Conservation (phyloP, 345 rosid species). For the Eucalyptus sp. region DNA sequence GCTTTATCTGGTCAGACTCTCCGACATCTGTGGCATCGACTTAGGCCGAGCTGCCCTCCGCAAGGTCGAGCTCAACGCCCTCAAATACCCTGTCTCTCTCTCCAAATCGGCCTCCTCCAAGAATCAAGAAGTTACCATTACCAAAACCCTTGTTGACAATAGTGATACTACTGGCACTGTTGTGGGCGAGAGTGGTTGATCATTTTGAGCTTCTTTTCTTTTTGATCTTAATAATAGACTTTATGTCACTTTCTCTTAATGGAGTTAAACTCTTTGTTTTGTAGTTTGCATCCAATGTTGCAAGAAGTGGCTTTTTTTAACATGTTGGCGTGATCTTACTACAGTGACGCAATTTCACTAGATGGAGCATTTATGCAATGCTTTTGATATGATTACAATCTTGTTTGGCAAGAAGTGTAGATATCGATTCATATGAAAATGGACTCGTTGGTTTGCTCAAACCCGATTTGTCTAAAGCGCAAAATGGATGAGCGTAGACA, state of each 20-base stretch:
- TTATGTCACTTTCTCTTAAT: not conserved
- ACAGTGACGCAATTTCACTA: not conserved
- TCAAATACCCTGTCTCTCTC: slow-evolving; percentile 54
- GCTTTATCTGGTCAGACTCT: slow-evolving; percentile 81
- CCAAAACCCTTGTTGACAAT: not conserved
- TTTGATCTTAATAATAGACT: not conserved
- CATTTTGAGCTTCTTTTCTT: not conserved
- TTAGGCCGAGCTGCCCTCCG: slow-evolving; percentile 76
- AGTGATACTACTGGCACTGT: not conserved
- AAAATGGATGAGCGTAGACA: not conserved
- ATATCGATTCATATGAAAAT: not conserved
- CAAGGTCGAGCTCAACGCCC: slow-evolving; percentile 65
- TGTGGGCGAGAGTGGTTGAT: not conserved
- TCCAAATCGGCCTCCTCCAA: not conserved
- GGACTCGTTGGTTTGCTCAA: not conserved
- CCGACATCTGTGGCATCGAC: slow-evolving; percentile 74
- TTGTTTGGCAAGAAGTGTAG: not conserved
- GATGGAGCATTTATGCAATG: not conserved
- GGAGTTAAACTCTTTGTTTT: not conserved
- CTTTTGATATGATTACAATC: not conserved
- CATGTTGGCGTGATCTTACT: not conserved
- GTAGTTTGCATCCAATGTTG: not conserved
- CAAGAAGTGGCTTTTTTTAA: not conserved
- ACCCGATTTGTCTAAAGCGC: not conserved
- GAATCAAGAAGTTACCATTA: not conserved